Evolutionary conservation across 345 rosid species (phyloP).

Genomic region (Moringa oleifera): DNA sequence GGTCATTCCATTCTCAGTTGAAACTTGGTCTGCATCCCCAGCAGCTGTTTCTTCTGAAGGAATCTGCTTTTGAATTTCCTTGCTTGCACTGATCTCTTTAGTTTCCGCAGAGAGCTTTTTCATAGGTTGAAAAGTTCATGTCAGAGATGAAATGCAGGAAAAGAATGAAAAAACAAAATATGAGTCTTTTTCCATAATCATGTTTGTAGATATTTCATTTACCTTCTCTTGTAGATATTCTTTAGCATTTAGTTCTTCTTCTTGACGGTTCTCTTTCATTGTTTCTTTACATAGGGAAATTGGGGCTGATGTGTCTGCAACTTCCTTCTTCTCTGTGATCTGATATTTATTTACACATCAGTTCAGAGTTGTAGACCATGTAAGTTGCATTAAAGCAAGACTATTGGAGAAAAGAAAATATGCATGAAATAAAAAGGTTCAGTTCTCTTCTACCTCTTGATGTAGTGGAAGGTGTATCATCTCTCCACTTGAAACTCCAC

Average conservation of each 20-base stretch:
- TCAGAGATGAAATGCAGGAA: not conserved
- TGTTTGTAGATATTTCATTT: conserved; percentile 9
- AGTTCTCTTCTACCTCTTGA: conserved; percentile 20
- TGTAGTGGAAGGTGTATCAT: too few relatives aligned
- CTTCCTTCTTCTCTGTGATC: conserved; percentile 29
- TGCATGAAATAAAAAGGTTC: conserved; percentile 4
- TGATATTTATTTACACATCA: conserved; percentile 11
- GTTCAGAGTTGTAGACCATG: conserved; percentile 8
- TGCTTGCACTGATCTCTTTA: conserved; percentile 14
- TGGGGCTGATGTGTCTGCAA: conserved; percentile 14
- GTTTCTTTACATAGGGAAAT: conserved; percentile 18
- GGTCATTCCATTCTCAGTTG: conserved; percentile 17
- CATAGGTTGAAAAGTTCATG: conserved; percentile 7
- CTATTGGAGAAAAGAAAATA: not conserved
- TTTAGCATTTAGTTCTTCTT: conserved; percentile 12
- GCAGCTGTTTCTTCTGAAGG: conserved; percentile 16
- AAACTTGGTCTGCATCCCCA: conserved; percentile 16
- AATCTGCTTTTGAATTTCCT: conserved; percentile 16
- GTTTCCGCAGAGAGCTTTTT: conserved; percentile 19
- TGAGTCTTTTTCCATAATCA: conserved; percentile 25
- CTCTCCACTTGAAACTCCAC: conserved; percentile 31
- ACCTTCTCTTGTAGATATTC: conserved; percentile 12
- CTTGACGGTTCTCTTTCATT: conserved; percentile 23
- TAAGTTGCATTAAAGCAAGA: not conserved
- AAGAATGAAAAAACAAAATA: not conserved